phyloP scores from a whole-genome alignment of 192 early-diverging fungal species.

The Chytriomyces sp. region DNA sequence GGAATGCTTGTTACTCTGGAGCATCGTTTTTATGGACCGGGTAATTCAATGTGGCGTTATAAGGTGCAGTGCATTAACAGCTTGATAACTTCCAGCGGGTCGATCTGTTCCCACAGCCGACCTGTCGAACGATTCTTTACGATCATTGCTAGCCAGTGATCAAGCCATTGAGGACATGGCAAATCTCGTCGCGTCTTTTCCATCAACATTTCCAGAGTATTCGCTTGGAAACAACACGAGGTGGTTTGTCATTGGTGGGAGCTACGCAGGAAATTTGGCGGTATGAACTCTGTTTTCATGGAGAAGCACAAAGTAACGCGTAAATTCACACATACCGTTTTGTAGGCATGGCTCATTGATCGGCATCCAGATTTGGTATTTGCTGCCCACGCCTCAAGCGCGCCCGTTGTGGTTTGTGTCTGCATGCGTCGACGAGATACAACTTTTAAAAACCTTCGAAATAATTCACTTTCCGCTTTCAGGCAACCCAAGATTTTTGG shows the following conservation, averaged over 20 bases:
- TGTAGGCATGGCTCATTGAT: slow-evolving; percentile 20
- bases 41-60: neutral
- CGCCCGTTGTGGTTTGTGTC: slow-evolving; percentile 20
- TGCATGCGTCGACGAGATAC: no score
- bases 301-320: no score
- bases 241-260: slow-evolving; percentile 23
- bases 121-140: slow-evolving; percentile 1
- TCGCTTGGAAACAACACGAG: neutral
- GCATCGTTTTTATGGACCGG: neutral
- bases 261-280: slow-evolving; percentile 12
- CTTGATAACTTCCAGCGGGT: neutral
- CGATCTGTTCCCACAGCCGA: slow-evolving; percentile 31
- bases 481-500: slow-evolving; percentile 19
- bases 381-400: slow-evolving; percentile 29
- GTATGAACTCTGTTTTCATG: no score
- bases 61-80: neutral
- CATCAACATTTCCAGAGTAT: slow-evolving; percentile 6
- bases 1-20: neutral
- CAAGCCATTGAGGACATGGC: slow-evolving; percentile 33
- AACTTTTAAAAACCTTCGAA: neutral
- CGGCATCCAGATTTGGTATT: slow-evolving; percentile 12
- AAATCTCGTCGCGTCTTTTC: slow-evolving; percentile 14
- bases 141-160: slow-evolving; percentile 3
- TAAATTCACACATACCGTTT: no score
- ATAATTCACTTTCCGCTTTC: neutral